A percentile compares a stretch with the other conserved stretches of the same genome.
Conservation (phyloP, 202 grass and related monocot genomes). For the Bolboschoenoplectus hybrid region DNA sequence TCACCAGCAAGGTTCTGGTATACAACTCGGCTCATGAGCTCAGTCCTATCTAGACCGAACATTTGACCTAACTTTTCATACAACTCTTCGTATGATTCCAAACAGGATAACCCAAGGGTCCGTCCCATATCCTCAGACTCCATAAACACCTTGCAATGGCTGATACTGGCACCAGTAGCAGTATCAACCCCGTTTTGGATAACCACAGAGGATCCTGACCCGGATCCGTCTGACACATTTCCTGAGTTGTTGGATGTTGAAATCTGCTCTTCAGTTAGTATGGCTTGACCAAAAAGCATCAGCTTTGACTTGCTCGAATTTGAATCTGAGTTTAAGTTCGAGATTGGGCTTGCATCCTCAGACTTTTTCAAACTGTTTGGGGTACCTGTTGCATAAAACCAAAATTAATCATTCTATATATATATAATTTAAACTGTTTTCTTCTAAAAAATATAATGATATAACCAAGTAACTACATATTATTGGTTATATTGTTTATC, state of each 20-base stretch:
- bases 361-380: constrained; percentile 46
- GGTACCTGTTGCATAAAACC: constrained; percentile 34
- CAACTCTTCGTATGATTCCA: constrained; percentile 73
- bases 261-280: constrained; percentile 78
- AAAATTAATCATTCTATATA: constrained; percentile 18
- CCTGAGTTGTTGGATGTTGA: constrained; percentile 37
- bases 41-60: constrained; percentile 54
- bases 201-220: constrained; percentile 41
- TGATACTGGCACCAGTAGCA: constrained; percentile 39
- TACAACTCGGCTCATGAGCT: constrained; percentile 56
- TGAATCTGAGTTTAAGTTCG: constrained; percentile 17
- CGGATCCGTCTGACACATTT: constrained; percentile 44
- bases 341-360: constrained; percentile 41
- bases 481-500: neutral
- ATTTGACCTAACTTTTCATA: constrained; percentile 58
- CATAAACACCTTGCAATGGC: constrained; percentile 77
- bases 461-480: neutral
- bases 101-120: constrained; percentile 64
- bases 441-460: neutral
- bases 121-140: constrained; percentile 78
- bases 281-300: constrained; percentile 65
- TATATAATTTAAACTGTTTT: neutral
- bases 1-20: constrained; percentile 57
- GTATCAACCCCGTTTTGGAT: constrained; percentile 53
- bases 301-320: constrained; percentile 39